Percentiles rank a stretch among this genome's conserved stretches.
Conservation (phyloP, 2,329 filamentous ascomycete species). For the Sporothrix luriei region DNA sequence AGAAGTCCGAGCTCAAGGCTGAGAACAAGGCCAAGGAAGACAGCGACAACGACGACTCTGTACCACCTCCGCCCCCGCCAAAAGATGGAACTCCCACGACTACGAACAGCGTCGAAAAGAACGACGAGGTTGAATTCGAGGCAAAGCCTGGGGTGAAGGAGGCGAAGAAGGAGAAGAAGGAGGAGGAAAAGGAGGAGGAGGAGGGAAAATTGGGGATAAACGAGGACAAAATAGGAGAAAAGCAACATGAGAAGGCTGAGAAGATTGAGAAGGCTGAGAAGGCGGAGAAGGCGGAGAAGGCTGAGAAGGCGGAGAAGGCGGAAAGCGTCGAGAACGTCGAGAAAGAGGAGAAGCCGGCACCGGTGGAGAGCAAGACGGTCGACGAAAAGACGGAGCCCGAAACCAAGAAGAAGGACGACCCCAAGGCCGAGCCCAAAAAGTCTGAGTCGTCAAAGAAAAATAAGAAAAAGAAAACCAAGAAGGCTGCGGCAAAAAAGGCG, state of each 20-base stretch:
- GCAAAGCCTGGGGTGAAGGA: constrained; percentile 1
- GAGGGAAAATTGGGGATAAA: not conserved
- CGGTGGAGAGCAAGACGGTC: not conserved
- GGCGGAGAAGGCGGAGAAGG: not conserved
- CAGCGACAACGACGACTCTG: not conserved
- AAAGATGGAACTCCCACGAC: constrained; percentile 20
- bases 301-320: not conserved
- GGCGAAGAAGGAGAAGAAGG: not conserved
- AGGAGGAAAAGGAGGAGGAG: not conserved
- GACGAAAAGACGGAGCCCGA: not conserved
- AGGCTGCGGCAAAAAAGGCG: constrained; percentile 7
- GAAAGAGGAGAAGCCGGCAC: not conserved
- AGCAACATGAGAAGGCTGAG: not conserved
- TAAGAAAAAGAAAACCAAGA: constrained; percentile 30
- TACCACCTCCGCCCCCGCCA: constrained; percentile 17
- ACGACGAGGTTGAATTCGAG: not conserved
- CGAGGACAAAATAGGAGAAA: not conserved
- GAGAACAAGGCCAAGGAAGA: constrained; percentile 9
- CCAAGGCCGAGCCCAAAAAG: constrained; percentile 1
- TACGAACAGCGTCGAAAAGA: not conserved
- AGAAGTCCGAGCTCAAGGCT: not conserved
- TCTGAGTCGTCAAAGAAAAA: constrained; percentile 20
- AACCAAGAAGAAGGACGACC: not conserved
- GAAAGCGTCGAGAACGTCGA: not conserved
- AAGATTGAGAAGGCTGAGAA: not conserved